A percentile compares a stretch with the other conserved stretches of the same genome.
Conservation (phyloP, 495 filamentous ascomycete species). For the Hypoxylon perforatum region DNA sequence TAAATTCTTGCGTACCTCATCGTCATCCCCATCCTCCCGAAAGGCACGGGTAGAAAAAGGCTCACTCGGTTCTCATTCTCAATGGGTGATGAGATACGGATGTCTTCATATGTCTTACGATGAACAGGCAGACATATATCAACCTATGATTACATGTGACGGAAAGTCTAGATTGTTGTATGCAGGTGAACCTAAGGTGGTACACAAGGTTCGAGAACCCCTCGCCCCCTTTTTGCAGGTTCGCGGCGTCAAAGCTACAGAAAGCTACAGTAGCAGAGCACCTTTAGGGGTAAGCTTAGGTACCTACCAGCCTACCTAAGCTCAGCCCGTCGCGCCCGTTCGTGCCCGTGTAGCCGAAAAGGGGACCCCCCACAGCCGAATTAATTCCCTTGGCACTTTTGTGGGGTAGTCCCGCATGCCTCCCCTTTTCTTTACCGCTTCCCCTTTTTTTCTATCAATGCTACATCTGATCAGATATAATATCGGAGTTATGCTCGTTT, state of each 20-base stretch:
- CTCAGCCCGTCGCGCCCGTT: background rate
- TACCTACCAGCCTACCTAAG: background rate
- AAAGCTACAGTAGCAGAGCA: background rate
- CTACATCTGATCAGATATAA: conserved; percentile 19
- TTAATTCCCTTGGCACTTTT: conserved; percentile 31
- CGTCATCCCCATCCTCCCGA: background rate
- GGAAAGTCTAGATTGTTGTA: background rate
- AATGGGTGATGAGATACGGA: background rate
- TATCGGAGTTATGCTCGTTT: background rate
- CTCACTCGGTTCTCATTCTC: too few relatives aligned
- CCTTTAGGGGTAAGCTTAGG: too few relatives aligned
- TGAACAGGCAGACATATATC: too few relatives aligned
- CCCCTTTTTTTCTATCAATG: conserved; percentile 22
- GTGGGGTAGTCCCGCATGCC: conserved; percentile 32
- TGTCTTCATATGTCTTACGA: too few relatives aligned
- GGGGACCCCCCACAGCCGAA: conserved; percentile 19
- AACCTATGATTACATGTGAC: background rate
- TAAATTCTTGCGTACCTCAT: background rate
- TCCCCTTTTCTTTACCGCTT: conserved; percentile 13
- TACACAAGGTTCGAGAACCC: conserved; percentile 4
- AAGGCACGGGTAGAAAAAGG: background rate
- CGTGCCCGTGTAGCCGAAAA: conserved; percentile 22
- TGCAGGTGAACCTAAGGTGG: background rate
- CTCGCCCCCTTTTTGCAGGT: conserved; percentile 5
- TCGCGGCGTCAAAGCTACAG: background rate